Evolutionary conservation across 805 yeast genomes (phyloP).

Genomic region (Metschnikowia vanudenii): DNA sequence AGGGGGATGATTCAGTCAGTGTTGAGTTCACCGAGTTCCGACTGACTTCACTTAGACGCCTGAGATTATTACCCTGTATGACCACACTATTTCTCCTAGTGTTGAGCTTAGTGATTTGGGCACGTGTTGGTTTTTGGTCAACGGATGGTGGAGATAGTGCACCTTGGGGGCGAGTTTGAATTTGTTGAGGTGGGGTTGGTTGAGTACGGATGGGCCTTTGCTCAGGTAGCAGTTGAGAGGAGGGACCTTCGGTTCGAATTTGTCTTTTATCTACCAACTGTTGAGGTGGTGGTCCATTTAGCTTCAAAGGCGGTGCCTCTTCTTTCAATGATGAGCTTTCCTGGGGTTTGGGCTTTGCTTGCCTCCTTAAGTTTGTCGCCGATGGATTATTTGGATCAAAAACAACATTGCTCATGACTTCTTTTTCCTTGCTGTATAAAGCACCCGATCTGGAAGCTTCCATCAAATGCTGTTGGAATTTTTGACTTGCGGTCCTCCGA

Average conservation of each 20-base stretch:
- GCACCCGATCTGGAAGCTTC: constrained; percentile 40
- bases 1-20: constrained; percentile 16
- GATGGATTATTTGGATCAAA: constrained; percentile 42
- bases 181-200: no score
- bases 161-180: no score
- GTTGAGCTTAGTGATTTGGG: constrained; percentile 18
- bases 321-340: background rate
- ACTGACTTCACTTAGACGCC: constrained; percentile 5
- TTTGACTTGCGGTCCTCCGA: constrained; percentile 33
- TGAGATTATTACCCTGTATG: constrained; percentile 13
- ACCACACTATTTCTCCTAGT: constrained; percentile 30
- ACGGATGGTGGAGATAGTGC: no score
- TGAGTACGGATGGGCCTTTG: no score
- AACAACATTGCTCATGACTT: constrained; percentile 33
- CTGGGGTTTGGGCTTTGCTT: background rate
- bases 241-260: no score
- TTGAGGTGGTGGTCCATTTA: background rate
- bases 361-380: constrained; percentile 17
- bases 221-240: no score
- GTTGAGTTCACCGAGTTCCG: constrained; percentile 3
- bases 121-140: constrained; percentile 13
- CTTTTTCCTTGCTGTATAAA: constrained; percentile 38
- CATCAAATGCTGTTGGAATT: constrained; percentile 38
- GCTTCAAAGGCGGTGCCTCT: background rate
- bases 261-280: no score